These are phyloP conservation scores for Hypocrella siamensis DNA, from an alignment of 2,329 filamentous ascomycete genomes.

Conservation along the genomic window DNA sequence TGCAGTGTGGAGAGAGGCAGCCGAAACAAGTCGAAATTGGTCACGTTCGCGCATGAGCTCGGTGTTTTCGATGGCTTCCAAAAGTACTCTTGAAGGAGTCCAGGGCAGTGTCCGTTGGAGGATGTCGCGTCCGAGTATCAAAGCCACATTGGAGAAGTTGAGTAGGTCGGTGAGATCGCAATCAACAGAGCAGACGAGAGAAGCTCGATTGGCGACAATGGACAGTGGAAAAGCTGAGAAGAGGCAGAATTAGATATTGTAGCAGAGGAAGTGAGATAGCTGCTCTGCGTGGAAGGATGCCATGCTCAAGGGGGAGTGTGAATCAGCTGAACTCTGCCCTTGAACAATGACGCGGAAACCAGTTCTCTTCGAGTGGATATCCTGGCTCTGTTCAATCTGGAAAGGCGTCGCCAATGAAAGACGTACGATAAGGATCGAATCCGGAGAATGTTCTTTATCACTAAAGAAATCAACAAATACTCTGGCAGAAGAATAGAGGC, in stretches of 20 bases:
- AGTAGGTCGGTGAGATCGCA: constrained; percentile 3
- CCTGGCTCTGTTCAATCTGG: too few species aligned
- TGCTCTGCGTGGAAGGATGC: constrained; percentile 1
- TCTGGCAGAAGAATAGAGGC: constrained; percentile 20
- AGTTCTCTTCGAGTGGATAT: constrained; percentile 3
- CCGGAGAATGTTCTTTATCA: constrained; percentile 15
- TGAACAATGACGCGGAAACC: constrained; percentile 2
- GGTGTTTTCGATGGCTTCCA: constrained; percentile 7
- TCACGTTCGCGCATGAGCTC: constrained; percentile 24
- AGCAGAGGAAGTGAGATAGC: background rate
- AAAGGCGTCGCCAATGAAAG: background rate
- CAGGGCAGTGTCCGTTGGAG: constrained; percentile 3
- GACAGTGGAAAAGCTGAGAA: background rate
- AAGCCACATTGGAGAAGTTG: constrained; percentile 13
- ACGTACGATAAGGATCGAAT: constrained; percentile 19
- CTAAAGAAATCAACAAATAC: constrained; percentile 22
- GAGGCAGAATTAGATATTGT: too few species aligned
- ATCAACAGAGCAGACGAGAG: too few species aligned
- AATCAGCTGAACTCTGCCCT: constrained; percentile 3
- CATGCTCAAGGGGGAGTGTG: constrained; percentile 3
- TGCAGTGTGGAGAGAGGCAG: constrained; percentile 16
- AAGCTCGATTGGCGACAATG: too few species aligned
- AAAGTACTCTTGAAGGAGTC: constrained; percentile 7
- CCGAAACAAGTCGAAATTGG: constrained; percentile 14
- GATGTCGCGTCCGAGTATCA: constrained; percentile 7